Evolutionary conservation across 2,329 filamentous ascomycete species (phyloP), one percentile per base, ranked within the genome.

Genomic region (Epichloe typhina): DNA sequence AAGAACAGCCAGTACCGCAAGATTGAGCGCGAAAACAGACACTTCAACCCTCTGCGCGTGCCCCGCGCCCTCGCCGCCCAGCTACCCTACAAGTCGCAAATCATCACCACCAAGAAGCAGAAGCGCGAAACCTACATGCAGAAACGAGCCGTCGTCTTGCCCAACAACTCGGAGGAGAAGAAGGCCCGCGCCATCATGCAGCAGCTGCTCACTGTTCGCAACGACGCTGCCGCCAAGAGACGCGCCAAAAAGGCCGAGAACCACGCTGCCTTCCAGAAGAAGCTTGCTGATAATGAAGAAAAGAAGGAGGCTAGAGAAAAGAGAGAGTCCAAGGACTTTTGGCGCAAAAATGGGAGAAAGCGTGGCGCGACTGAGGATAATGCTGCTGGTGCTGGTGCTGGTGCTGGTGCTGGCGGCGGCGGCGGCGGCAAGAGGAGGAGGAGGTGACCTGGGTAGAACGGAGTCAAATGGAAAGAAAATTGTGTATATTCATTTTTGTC

Each of bases 41-140:
- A 87, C 69, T 93, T 93, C 74, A 91, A 93, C 68, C 72, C 83
- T 4, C 76, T 90, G 21, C 76, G 78, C 54, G 83, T 94, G n/a
- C 88, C 88, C 2, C 79, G 83, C 51, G 83, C 85, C 56, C 75
- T 94, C 33, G 88, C 89, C 47, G 84, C 88, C 13, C 80, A 88
- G 5, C 79, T 98, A 9, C 93, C 93, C 5, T 98, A 86, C 80
- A 91, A 90, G 65, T 90, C 86, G 12, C 93, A 98, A 66, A 90
- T 95, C 62, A 79, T 84, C 21, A 73, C 82, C 64, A 91, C 86
- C 72, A 85, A 84, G 69, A 82, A 85, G 54, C 88, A 90, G 71
- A 82, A 80, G 66, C 83, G 82, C 61, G 70, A 83, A 62, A 95
- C 90, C 21, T 98, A 98, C 67, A 76, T 95, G 75, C 88, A 95